Base-by-base conservation (phyloP, 441 rosid genomes). In the Melastoma candidum region DNA sequence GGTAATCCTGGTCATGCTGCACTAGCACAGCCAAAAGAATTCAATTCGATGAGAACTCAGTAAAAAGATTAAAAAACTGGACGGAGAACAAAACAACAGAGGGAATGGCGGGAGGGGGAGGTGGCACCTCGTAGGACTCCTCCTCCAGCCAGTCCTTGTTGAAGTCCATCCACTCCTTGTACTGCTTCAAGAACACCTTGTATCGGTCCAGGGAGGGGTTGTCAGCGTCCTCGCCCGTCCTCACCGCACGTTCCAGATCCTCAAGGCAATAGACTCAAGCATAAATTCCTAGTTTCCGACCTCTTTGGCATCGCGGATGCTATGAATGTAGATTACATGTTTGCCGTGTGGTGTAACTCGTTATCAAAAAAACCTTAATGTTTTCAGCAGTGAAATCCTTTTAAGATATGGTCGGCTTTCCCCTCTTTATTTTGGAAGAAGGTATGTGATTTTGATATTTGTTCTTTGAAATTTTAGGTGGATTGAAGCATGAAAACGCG, bases 131-230 rank as follows among this genome's bases (percentile, higher is more conserved):
- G 55, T 81, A 89, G 53, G 97, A 86, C 59, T 93, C 96, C 61
- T 84, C 80, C 73, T 93, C 99, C 65, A 93, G 60, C 55, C 83
- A 72, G 55, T 86, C 95, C 76, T 74, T 89, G 61, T 86, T 93
- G 6, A 78, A 85, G 17, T 63, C 95, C 25, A 80, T 94, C 96
- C 96, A 93, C 44, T 86, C 89, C 13, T 70, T 73, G 47, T 93
- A 93, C 56, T 93, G 99, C 71, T 78, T 89, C 72, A 89, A 53
- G 53, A 93, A 89, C 66, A 83, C 64, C 57, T 75, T 77, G 46
- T 80, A 93, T 70, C 95, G 76, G 17, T 84, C 99, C 72, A 77
- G 76, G 57, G 77, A 70, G 77, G 85, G 59, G 22, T 68, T 36
- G 41, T 36, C 41, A 36, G 41, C 74, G 50, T 77, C 85, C 63